These are phyloP conservation scores for Trichoderma polysporum DNA, from an alignment of 2,329 filamentous ascomycete species.

Conservation along the genomic window DNA sequence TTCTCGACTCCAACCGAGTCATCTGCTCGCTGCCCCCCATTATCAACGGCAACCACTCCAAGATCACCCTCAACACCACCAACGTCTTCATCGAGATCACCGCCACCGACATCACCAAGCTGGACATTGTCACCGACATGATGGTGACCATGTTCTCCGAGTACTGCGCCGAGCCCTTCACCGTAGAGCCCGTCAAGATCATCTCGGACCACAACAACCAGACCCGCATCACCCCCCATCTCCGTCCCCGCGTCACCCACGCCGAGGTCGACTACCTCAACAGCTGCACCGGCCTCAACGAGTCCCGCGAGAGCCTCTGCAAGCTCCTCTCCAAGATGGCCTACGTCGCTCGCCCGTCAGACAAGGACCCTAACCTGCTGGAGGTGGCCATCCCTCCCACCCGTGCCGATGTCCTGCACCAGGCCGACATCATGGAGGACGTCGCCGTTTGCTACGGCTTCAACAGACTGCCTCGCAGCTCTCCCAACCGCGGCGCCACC, in stretches of 20 bases:
- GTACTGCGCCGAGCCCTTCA: slow-evolving; percentile 86
- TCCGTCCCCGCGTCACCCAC: slow-evolving; percentile 72
- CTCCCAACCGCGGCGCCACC: slow-evolving; percentile 81
- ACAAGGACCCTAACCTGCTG: slow-evolving; percentile 66
- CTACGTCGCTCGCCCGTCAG: slow-evolving; percentile 74
- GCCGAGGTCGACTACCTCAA: slow-evolving; percentile 94
- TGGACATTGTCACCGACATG: slow-evolving; percentile 93
- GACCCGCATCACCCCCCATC: slow-evolving; percentile 76
- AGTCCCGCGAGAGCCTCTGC: slow-evolving; percentile 73
- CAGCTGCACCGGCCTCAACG: slow-evolving; percentile 78
- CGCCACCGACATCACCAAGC: slow-evolving; percentile 91
- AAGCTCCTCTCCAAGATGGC: slow-evolving; percentile 86
- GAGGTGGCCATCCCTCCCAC: slow-evolving; percentile 85
- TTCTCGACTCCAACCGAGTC: slow-evolving; percentile 81
- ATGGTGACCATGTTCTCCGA: slow-evolving; percentile 96
- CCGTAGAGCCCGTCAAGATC: slow-evolving; percentile 90
- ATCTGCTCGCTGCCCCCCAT: slow-evolving; percentile 96
- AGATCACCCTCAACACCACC: slow-evolving; percentile 86
- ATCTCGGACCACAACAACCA: slow-evolving; percentile 87
- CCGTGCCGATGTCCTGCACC: slow-evolving; percentile 89
- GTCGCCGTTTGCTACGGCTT: slow-evolving; percentile 96
- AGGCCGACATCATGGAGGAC: slow-evolving; percentile 99
- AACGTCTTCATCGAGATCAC: slow-evolving; percentile 98
- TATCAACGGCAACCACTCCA: slow-evolving; percentile 96
- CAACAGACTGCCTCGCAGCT: slow-evolving; percentile 87